phyloP scores from a whole-genome alignment of 1,284 basidiomycete species.

The Pholiota adiposa region DNA sequence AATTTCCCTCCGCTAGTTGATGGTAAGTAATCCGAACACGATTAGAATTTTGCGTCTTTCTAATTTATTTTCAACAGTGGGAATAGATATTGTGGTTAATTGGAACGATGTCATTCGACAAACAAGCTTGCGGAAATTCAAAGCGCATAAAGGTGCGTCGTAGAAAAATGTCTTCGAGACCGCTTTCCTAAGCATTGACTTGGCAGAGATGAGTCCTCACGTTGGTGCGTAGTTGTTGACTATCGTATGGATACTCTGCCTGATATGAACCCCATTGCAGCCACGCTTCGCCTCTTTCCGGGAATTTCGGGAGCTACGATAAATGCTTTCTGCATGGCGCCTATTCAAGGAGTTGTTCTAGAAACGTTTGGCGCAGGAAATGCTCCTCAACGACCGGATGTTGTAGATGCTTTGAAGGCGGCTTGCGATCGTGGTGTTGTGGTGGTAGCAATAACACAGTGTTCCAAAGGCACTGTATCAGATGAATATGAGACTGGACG shows the following conservation, averaged over 20 bases:
- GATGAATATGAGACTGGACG: constrained; percentile 84
- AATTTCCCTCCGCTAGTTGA: constrained; percentile 87
- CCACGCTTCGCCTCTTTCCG: constrained; percentile 83
- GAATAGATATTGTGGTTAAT: constrained; percentile 87
- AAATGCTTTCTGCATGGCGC: constrained; percentile 72
- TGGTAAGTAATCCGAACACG: constrained; percentile 45
- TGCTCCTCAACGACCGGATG: constrained; percentile 73
- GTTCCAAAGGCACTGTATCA: constrained; percentile 81
- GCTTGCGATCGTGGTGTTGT: constrained; percentile 85
- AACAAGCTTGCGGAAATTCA: constrained; percentile 75
- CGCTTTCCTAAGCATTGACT: constrained; percentile 8
- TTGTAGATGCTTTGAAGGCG: constrained; percentile 72
- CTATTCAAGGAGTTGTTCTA: constrained; percentile 80
- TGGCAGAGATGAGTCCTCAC: constrained; percentile 72
- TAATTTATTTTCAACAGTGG: constrained; percentile 51
- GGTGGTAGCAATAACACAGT: constrained; percentile 92
- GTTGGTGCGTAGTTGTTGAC: constrained; percentile 55
- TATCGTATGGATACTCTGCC: too few species aligned
- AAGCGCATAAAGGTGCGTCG: constrained; percentile 72
- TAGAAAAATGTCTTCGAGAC: constrained; percentile 1
- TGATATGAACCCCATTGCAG: too few species aligned
- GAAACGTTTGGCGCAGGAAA: constrained; percentile 92
- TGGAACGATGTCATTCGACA: constrained; percentile 87
- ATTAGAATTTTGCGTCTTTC: background rate
- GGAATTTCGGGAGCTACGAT: constrained; percentile 79